Evolutionary conservation across 1,139 yeast genomes (phyloP), one percentile per base, ranked within the genome.

Genomic region (Geotrichum histeridarum): DNA sequence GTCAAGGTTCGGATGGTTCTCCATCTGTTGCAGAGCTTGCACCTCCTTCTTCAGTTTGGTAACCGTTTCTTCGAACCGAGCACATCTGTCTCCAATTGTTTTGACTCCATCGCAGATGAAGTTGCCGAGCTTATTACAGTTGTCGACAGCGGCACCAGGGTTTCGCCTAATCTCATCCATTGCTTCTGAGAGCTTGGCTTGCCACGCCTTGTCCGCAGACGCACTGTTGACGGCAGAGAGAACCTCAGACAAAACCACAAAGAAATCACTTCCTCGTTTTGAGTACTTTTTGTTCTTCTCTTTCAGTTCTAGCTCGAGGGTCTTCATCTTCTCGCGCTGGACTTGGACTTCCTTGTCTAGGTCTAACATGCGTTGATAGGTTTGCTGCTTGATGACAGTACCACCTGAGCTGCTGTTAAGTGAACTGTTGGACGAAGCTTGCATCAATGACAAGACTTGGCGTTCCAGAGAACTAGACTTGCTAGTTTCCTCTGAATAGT

Each of bases 341-440:
- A 15, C 17, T 33, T 48, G 51, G 9, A 48, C 44, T n/a, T 55
- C 55, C 30, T 45, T 50, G n/a, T 52, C 51, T 1, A 55, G 52
- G 35, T 55, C 57, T 8, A 55, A 38, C 51, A 52, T 49, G 27
- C 54, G 57, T 14, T 49, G 57, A 17, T 54, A 54, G 1, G 55
- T 45, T 36, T 54, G 49, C 36, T 51, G 51, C 39, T 51, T 54
- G n/a, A 46, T 45, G 12, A 42, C 14, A 9, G 57, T 35, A 6
- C 53, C 49, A 11, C 39, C 54, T 30, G 35, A 33, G 15, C 31
- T 47, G 12, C 47, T 42, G 36, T 41, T 48, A 12, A 30, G 12
- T 7, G 37, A 33, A 4, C 6, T 11, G 9, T 42, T 17, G 2
- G 47, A 42, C 8, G 48, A 42, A 17, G 42, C 52, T 18, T 43